Conservation (phyloP, 169 alveolate species). For the Amoebophrya sp. region DNA sequence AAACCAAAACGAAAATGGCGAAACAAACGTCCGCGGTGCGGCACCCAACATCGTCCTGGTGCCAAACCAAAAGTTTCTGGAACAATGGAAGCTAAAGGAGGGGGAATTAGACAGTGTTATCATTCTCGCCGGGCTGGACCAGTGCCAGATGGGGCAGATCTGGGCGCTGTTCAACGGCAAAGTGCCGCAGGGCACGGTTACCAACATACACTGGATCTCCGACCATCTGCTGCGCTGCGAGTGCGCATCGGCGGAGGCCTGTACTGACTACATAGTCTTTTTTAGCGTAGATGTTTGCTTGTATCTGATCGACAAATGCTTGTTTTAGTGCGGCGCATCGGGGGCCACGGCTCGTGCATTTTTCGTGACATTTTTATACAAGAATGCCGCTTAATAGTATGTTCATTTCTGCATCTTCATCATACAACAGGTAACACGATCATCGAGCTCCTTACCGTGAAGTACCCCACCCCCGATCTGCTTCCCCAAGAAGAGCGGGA, state of each 20-base stretch:
- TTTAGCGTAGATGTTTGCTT: no score
- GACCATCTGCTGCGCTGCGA: background rate
- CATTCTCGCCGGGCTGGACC: background rate
- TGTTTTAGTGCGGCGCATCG: no score
- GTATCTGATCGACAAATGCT: no score
- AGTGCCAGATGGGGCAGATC: background rate
- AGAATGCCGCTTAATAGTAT: no score
- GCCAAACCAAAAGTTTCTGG: background rate
- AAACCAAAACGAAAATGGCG: no score
- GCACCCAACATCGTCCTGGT: background rate
- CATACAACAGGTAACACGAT: background rate
- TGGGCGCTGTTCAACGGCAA: background rate
- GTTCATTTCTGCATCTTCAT: no score
- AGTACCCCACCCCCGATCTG: background rate
- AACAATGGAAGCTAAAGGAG: background rate
- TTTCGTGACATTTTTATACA: no score
- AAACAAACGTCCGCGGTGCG: no score
- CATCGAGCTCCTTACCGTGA: background rate
- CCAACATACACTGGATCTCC: background rate
- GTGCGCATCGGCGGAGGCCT: background rate
- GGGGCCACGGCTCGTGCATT: no score
- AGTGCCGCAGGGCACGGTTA: background rate
- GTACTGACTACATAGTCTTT: background rate
- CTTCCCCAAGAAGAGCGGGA: background rate
- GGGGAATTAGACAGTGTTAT: background rate